Percentiles rank a stretch among this genome's conserved stretches.
Conservation (phyloP, 495 filamentous ascomycete species). For the Aspergillus cristatus region DNA sequence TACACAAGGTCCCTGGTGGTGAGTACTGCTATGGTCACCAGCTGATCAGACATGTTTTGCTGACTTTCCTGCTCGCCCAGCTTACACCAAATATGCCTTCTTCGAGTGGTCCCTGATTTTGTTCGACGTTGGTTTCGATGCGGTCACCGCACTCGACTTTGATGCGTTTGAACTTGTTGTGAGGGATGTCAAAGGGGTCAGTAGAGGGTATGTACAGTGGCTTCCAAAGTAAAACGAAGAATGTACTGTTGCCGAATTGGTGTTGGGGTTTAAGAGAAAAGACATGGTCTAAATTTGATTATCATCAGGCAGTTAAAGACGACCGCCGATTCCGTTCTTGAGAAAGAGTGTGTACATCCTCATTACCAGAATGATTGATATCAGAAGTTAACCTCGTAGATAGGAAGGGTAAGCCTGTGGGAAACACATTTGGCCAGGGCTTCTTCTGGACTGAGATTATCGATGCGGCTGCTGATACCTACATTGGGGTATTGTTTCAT, state of each 20-base stretch:
- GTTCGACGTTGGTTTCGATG: constrained; percentile 94
- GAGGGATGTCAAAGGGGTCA: constrained; percentile 78
- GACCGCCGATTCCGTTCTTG: constrained; percentile 65
- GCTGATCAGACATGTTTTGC: constrained; percentile 4
- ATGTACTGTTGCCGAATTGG: constrained; percentile 40
- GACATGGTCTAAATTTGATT: constrained; percentile 38
- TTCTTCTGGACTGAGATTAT: constrained; percentile 69
- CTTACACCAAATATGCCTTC: constrained; percentile 97
- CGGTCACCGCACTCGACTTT: constrained; percentile 94
- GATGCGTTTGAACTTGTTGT: constrained; percentile 80
- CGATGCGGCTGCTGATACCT: constrained; percentile 81
- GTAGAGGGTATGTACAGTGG: constrained; percentile 99
- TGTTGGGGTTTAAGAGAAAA: constrained; percentile 23
- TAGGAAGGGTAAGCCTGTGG: constrained; percentile 71
- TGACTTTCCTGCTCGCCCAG: constrained; percentile 33
- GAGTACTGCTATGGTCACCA: constrained; percentile 22
- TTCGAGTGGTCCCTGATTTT: constrained; percentile 96
- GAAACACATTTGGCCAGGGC: constrained; percentile 55
- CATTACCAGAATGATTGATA: constrained; percentile 8
- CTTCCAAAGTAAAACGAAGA: constrained; percentile 71
- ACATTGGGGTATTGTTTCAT: constrained; percentile 65
- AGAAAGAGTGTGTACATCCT: constrained; percentile 69
- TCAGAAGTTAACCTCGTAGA: constrained; percentile 27
- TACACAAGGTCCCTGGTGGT: constrained; percentile 93
- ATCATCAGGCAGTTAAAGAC: constrained; percentile 47